Conservation (phyloP, 768 basidiomycete genomes). For the Lactarius pseudohatsudake region DNA sequence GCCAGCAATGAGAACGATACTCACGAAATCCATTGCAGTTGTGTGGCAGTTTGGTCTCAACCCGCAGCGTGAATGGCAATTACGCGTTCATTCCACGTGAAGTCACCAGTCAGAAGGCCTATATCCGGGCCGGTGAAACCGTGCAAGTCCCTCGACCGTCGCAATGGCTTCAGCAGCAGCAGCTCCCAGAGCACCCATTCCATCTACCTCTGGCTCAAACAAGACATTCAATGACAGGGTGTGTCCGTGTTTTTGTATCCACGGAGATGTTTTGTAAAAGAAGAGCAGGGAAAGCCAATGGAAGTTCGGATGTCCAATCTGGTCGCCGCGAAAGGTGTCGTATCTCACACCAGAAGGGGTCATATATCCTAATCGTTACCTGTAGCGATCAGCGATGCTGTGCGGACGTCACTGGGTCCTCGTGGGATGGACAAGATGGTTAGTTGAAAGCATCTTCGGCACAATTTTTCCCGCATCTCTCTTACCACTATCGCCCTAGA, state of each 20-base stretch:
- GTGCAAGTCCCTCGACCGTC: constrained; percentile 1
- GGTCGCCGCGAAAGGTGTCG: constrained; percentile 95
- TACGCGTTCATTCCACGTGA: constrained; percentile 27
- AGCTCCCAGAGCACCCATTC: constrained; percentile 25
- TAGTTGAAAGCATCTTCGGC: constrained; percentile 35
- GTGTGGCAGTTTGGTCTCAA: neutral
- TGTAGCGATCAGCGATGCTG: constrained; percentile 93
- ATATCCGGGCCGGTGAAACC: neutral
- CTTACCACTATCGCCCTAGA: constrained; percentile 48
- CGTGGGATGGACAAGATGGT: constrained; percentile 99
- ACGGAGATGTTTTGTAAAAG: constrained; percentile 31
- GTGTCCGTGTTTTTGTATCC: constrained; percentile 15
- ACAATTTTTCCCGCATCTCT: neutral
- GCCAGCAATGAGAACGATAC: neutral
- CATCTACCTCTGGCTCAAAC: constrained; percentile 29
- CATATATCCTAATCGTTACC: constrained; percentile 18
- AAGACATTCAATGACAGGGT: constrained; percentile 85
- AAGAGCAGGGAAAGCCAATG: constrained; percentile 89
- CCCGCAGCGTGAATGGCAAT: neutral
- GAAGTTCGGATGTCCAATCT: constrained; percentile 96
- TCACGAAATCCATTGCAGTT: constrained; percentile 21
- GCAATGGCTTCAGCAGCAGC: constrained; percentile 34
- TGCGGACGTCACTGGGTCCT: constrained; percentile 93
- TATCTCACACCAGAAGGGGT: constrained; percentile 35
- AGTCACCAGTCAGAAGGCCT: neutral